phyloP scores from a whole-genome alignment of 805 yeast species.

The Sugiyamaella floridensis region DNA sequence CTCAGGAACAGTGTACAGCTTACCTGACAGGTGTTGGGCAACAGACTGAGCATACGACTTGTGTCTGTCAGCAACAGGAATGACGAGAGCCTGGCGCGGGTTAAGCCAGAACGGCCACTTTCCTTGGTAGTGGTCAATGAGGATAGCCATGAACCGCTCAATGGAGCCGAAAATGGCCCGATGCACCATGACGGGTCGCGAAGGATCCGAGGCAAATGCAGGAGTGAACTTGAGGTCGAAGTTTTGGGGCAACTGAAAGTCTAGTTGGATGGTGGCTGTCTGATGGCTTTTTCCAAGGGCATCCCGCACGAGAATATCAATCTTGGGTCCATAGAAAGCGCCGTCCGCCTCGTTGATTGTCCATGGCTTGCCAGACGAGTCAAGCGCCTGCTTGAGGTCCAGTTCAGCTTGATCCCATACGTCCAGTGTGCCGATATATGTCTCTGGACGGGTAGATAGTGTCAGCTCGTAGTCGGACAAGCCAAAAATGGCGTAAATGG shows the following conservation, averaged over 20 bases:
- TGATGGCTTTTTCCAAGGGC: slow-evolving; percentile 78
- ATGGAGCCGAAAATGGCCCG: slow-evolving; percentile 93
- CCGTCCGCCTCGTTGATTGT: slow-evolving; percentile 86
- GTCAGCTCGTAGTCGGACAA: slow-evolving; percentile 52
- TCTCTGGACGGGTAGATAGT: slow-evolving; percentile 80
- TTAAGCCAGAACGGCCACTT: slow-evolving; percentile 98
- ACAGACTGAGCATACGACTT: slow-evolving; percentile 46
- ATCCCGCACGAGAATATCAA: slow-evolving; percentile 79
- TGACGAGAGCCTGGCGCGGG: slow-evolving; percentile 80
- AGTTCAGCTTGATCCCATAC: slow-evolving; percentile 83
- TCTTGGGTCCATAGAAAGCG: slow-evolving; percentile 67
- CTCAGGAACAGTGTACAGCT: slow-evolving; percentile 19
- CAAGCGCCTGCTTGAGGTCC: slow-evolving; percentile 52
- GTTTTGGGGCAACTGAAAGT: slow-evolving; percentile 85
- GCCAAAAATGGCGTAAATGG: slow-evolving; percentile 66
- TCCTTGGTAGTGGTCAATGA: slow-evolving; percentile 85
- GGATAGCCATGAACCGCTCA: slow-evolving; percentile 84
- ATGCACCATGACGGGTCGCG: slow-evolving; percentile 83
- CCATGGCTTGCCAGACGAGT: slow-evolving; percentile 53
- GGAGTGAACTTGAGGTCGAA: slow-evolving; percentile 58
- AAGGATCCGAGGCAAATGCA: slow-evolving; percentile 26
- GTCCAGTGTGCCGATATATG: slow-evolving; percentile 65
- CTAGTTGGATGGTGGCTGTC: slow-evolving; percentile 91
- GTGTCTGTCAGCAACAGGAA: slow-evolving; percentile 70
- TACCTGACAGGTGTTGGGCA: slow-evolving; percentile 35